These are phyloP conservation scores for Fusarium irregulare DNA, from an alignment of 2,329 filamentous ascomycete species.

Conservation along the genomic window DNA sequence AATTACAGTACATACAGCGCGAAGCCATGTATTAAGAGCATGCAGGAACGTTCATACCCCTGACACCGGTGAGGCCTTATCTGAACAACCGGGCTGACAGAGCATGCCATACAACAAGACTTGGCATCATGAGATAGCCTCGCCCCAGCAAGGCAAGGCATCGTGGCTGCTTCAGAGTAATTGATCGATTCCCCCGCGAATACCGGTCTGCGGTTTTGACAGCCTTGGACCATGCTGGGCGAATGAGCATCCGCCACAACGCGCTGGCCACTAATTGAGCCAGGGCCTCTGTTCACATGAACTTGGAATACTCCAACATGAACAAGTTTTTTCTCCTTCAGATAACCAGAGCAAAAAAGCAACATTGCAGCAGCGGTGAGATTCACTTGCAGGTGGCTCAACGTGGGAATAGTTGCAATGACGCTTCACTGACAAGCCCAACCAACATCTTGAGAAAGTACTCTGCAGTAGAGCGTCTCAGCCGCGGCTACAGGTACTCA, in stretches of 20 bases:
- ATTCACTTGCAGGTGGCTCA: slow-evolving; percentile 13
- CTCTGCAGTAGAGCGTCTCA: background rate
- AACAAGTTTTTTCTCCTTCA: slow-evolving; percentile 8
- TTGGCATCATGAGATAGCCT: slow-evolving; percentile 37
- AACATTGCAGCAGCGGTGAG: slow-evolving; percentile 31
- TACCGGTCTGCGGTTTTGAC: slow-evolving; percentile 9
- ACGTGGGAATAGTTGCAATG: background rate
- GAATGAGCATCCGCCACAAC: slow-evolving; percentile 46
- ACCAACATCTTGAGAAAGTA: slow-evolving; percentile 6
- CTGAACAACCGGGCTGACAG: background rate
- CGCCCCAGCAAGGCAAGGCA: background rate
- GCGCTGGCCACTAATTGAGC: slow-evolving; percentile 38
- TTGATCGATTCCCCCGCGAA: slow-evolving; percentile 16
- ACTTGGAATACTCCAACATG: slow-evolving; percentile 10
- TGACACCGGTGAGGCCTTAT: slow-evolving; percentile 34
- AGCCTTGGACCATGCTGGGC: slow-evolving; percentile 26
- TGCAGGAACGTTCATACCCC: slow-evolving; percentile 8
- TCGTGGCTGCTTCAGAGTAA: slow-evolving; percentile 31
- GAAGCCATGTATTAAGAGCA: slow-evolving; percentile 14
- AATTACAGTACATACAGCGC: background rate
- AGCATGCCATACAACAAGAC: background rate
- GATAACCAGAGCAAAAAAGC: slow-evolving; percentile 8
- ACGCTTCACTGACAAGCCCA: background rate
- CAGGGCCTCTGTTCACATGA: slow-evolving; percentile 7
- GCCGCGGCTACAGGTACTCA: slow-evolving; percentile 6